phyloP scores from a whole-genome alignment of 2,329 filamentous ascomycete genomes.

The Ceratocystis cubensis region DNA sequence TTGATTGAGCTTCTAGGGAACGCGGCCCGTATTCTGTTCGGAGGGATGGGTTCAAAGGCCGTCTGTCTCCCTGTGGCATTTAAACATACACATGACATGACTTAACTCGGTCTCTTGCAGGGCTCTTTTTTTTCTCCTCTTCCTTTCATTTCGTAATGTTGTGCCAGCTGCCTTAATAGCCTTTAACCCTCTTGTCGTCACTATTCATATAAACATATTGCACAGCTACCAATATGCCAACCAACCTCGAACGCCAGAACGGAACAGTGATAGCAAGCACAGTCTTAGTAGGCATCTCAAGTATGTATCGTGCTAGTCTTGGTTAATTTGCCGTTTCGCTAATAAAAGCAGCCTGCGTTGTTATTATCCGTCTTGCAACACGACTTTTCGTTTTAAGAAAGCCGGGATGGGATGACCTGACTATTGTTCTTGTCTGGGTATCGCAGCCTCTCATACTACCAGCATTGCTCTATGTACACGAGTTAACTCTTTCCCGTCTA shows the following conservation, averaged over 20 bases:
- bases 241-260: conserved; percentile 23
- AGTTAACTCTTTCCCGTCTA: background rate
- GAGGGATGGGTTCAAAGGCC: background rate
- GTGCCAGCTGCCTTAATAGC: background rate
- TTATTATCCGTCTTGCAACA: conserved; percentile 21
- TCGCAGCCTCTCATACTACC: background rate
- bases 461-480: background rate
- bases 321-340: background rate
- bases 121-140: background rate
- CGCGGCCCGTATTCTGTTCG: background rate
- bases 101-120: background rate
- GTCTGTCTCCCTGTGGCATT: background rate
- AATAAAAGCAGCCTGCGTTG: conserved; percentile 20
- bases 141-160: background rate
- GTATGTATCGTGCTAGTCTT: conserved; percentile 13
- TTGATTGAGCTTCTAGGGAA: background rate
- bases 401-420: conserved; percentile 23
- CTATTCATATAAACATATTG: background rate
- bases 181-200: background rate
- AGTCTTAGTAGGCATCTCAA: conserved; percentile 22
- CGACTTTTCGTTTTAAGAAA: conserved; percentile 22
- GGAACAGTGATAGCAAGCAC: conserved; percentile 22
- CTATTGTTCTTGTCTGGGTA: conserved; percentile 23
- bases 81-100: background rate
- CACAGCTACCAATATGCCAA: conserved; percentile 20